Percentiles rank a stretch among this genome's conserved stretches.
Evolutionary conservation across 371 early-diverging fungal genomes (phyloP).

Genomic region (Mortierella sp.): DNA sequence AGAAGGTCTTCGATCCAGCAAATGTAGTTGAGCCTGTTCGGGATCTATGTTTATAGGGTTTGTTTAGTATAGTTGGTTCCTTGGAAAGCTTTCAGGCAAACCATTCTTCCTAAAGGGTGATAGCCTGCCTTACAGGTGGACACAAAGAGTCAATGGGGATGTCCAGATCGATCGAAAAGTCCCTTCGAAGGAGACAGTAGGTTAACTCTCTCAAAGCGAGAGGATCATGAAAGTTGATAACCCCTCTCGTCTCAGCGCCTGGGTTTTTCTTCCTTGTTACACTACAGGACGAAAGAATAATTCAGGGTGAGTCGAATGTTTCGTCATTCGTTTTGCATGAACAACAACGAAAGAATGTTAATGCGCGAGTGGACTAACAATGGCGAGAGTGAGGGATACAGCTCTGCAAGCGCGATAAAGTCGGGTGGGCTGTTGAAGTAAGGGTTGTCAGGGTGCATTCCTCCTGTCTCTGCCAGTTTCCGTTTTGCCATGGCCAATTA

Average conservation of each 20-base stretch:
- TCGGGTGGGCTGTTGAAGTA: slow-evolving; percentile 47
- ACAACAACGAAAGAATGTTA: neutral
- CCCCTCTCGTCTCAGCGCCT: slow-evolving; percentile 3
- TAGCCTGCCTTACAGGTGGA: slow-evolving; percentile 46
- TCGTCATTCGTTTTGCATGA: neutral
- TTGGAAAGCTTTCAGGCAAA: neutral
- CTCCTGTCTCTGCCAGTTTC: slow-evolving; percentile 25
- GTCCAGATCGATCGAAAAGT: slow-evolving; percentile 51
- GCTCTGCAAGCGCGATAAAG: slow-evolving; percentile 35
- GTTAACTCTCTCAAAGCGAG: slow-evolving; percentile 49
- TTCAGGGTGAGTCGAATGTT: neutral
- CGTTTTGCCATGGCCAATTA: slow-evolving; percentile 41
- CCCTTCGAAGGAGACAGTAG: slow-evolving; percentile 33
- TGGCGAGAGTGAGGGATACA: slow-evolving; percentile 36
- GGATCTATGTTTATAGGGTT: slow-evolving; percentile 27
- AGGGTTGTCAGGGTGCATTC: slow-evolving; percentile 55
- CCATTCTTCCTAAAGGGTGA: too few species aligned
- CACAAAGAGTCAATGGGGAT: slow-evolving; percentile 53
- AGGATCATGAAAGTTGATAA: slow-evolving; percentile 46
- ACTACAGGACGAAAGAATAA: slow-evolving; percentile 1
- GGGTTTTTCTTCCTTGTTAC: slow-evolving; percentile 17
- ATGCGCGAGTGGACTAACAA: slow-evolving; percentile 24
- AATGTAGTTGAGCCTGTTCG: slow-evolving; percentile 52
- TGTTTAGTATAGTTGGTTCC: neutral
- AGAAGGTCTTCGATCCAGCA: slow-evolving; percentile 56